phyloP scores from a whole-genome alignment of 441 rosid genomes.

The Pelargonium cotyledonis region DNA sequence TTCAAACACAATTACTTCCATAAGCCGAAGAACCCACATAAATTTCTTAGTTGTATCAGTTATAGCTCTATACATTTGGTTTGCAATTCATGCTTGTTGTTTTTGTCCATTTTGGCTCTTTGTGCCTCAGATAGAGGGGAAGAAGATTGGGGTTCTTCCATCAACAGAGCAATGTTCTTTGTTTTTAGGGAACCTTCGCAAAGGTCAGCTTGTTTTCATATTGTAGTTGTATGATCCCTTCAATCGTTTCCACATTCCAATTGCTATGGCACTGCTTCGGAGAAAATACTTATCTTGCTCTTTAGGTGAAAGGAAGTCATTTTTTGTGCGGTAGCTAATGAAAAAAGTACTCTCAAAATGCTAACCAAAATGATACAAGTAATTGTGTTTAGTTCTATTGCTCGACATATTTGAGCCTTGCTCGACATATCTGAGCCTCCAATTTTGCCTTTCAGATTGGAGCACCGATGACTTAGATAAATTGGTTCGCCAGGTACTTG shows the following conservation, averaged over 20 bases:
- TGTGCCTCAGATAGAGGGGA: slow-evolving; percentile 13
- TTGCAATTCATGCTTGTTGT: background rate
- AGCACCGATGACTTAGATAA: slow-evolving; percentile 8
- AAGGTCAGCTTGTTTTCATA: slow-evolving; percentile 12
- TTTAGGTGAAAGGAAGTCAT: background rate
- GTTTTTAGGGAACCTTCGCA: slow-evolving; percentile 13
- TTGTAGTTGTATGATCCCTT: background rate
- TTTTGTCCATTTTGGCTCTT: background rate
- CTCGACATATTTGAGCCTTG: slow-evolving; percentile 3
- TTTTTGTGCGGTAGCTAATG: background rate
- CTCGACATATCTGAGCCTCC: slow-evolving; percentile 1
- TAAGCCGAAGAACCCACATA: too few species aligned
- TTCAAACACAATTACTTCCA: too few species aligned
- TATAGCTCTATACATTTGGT: background rate
- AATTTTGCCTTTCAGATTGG: slow-evolving; percentile 11
- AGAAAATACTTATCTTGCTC: background rate
- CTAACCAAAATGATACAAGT: background rate
- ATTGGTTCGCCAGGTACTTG: slow-evolving; percentile 11
- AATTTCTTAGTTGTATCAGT: too few species aligned
- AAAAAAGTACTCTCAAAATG: slow-evolving; percentile 7
- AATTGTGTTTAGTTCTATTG: background rate
- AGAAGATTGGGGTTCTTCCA: slow-evolving; percentile 13
- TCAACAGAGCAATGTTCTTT: slow-evolving; percentile 12
- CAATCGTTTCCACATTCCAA: background rate
- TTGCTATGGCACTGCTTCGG: background rate